Evolutionary conservation across 257 asterid genomes (phyloP).

Genomic region (Linaria vulgaris): DNA sequence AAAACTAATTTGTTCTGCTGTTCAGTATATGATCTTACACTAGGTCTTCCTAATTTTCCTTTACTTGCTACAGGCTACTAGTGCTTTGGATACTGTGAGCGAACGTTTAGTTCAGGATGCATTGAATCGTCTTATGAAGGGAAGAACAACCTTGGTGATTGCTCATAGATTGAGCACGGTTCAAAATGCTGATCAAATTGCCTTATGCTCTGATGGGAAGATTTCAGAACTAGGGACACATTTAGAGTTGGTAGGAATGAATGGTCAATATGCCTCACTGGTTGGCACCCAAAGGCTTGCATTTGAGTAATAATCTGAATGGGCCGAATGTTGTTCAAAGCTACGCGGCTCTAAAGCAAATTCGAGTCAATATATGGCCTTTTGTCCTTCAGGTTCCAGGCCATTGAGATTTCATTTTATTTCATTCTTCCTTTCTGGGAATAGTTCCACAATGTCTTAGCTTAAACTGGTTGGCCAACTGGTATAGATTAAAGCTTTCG

Average conservation of each 20-base stretch:
- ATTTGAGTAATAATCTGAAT: slow-evolving; percentile 49
- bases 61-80: slow-evolving; percentile 66
- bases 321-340: neutral
- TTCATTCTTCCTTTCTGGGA: slow-evolving; percentile 3
- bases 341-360: neutral
- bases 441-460: neutral
- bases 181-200: slow-evolving; percentile 83
- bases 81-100: slow-evolving; percentile 88
- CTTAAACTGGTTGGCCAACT: neutral
- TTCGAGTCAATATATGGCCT: slow-evolving; percentile 3
- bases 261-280: slow-evolving; percentile 81
- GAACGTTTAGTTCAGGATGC: slow-evolving; percentile 96
- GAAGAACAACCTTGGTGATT: slow-evolving; percentile 89
- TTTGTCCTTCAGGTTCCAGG: neutral
- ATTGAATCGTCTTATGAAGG: slow-evolving; percentile 84
- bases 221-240: slow-evolving; percentile 90
- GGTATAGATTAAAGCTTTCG: neutral
- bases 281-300: slow-evolving; percentile 92
- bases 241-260: slow-evolving; percentile 57
- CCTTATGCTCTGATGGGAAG: slow-evolving; percentile 83
- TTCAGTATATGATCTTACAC: slow-evolving; percentile 1
- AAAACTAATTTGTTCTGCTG: neutral
- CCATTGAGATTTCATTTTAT: neutral
- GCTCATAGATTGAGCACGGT: slow-evolving; percentile 98
- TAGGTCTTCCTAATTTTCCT: slow-evolving; percentile 4